A percentile compares a stretch with the other conserved stretches of the same genome.
phyloP scores from a whole-genome alignment of 169 alveolate genomes.

The Theileria orientalis region DNA sequence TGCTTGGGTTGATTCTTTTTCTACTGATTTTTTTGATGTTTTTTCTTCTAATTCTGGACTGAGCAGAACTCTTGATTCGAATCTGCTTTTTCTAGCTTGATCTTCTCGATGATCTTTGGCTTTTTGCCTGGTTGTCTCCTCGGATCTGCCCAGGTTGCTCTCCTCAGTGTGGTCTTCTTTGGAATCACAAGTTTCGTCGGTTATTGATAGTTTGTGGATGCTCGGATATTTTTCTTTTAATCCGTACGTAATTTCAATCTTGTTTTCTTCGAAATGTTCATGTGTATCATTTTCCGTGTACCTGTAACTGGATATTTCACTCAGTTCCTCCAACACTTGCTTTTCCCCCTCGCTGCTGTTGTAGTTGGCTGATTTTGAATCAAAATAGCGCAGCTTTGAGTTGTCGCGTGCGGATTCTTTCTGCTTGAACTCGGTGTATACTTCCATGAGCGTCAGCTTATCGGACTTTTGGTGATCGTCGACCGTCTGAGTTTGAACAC shows the following conservation, averaged over 20 bases:
- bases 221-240: too few relatives aligned
- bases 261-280: too few relatives aligned
- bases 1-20: neutral
- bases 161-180: too few relatives aligned
- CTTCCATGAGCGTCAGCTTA: neutral
- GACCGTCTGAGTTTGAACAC: too few relatives aligned
- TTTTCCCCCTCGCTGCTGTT: neutral
- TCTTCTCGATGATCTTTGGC: neutral
- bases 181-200: too few relatives aligned
- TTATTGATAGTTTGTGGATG: too few relatives aligned
- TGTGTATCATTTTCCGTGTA: neutral
- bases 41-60: slow-evolving; percentile 6
- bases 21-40: neutral
- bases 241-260: too few relatives aligned
- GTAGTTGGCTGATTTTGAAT: neutral
- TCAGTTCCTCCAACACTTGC: neutral
- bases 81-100: neutral
- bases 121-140: too few relatives aligned
- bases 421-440: neutral
- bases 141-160: too few relatives aligned
- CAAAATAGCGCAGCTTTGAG: neutral
- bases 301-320: neutral
- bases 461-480: too few relatives aligned
- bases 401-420: neutral
- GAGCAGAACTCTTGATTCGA: neutral